A percentile compares a stretch with the other conserved stretches of the same genome.
phyloP scores from a whole-genome alignment of 2,329 filamentous ascomycete species.

The Fusarium nanum region DNA sequence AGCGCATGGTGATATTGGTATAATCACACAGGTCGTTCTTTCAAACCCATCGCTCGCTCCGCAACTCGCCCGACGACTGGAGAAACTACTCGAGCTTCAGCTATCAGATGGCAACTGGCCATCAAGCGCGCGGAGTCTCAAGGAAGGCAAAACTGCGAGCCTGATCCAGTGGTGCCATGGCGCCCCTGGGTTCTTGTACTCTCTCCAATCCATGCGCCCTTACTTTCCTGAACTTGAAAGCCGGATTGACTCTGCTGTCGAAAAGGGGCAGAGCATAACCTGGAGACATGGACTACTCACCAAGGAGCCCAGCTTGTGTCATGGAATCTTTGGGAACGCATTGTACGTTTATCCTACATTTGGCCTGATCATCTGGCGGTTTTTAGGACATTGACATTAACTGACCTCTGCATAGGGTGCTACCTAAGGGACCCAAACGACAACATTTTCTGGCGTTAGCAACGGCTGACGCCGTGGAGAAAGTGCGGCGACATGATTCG shows the following conservation, averaged over 20 bases:
- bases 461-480: constrained; percentile 66
- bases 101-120: constrained; percentile 73
- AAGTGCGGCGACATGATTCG: constrained; percentile 49
- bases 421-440: constrained; percentile 49
- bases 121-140: constrained; percentile 59
- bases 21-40: constrained; percentile 75
- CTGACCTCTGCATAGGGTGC: constrained; percentile 45
- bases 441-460: constrained; percentile 70
- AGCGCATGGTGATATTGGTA: constrained; percentile 75
- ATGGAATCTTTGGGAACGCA: constrained; percentile 73
- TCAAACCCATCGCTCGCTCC: constrained; percentile 66
- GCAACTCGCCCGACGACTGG: constrained; percentile 64
- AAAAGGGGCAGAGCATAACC: constrained; percentile 63
- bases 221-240: constrained; percentile 66
- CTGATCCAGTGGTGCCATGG: constrained; percentile 77
- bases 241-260: constrained; percentile 65
- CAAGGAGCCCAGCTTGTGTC: constrained; percentile 74
- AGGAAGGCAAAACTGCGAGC: constrained; percentile 55
- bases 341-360: constrained; percentile 58
- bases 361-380: constrained; percentile 52
- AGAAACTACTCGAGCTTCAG: constrained; percentile 69
- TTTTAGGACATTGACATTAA: constrained; percentile 30
- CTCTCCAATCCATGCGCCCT: constrained; percentile 65
- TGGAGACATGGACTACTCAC: constrained; percentile 69
- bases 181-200: constrained; percentile 70